Conservation (phyloP, 805 yeast species). For the Metschnikowia baotianmanensis region DNA sequence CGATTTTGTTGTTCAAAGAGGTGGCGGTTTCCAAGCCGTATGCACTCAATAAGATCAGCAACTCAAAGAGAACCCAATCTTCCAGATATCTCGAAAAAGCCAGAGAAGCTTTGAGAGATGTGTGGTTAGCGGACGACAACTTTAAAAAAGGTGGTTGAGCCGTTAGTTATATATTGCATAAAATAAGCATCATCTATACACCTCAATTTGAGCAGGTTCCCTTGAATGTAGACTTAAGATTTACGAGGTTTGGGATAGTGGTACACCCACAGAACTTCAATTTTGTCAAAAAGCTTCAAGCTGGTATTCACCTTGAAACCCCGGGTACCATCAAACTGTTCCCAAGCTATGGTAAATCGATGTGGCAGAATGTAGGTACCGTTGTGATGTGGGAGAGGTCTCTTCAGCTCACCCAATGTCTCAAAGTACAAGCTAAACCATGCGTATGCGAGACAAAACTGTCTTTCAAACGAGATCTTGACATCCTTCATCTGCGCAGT, state of each 20-base stretch:
- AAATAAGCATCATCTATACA: background rate
- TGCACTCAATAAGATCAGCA: constrained; percentile 29
- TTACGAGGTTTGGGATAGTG: constrained; percentile 3
- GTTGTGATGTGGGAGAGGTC: constrained; percentile 11
- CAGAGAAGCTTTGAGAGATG: constrained; percentile 24
- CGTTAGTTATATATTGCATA: background rate
- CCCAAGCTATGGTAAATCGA: constrained; percentile 22
- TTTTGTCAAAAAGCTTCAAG: constrained; percentile 46
- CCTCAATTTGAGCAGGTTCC: background rate
- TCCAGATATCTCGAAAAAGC: constrained; percentile 24
- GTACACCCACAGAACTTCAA: constrained; percentile 40
- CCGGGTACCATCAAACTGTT: constrained; percentile 62
- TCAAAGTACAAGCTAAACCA: constrained; percentile 36
- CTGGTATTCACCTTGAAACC: constrained; percentile 58
- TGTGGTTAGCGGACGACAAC: constrained; percentile 29
- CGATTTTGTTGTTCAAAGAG: constrained; percentile 40
- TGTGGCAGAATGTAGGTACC: constrained; percentile 2
- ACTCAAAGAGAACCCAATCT: constrained; percentile 20
- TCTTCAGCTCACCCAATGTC: constrained; percentile 4
- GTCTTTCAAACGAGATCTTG: constrained; percentile 14
- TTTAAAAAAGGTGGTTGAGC: constrained; percentile 28
- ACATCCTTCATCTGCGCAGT: constrained; percentile 16
- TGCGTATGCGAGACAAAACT: constrained; percentile 20
- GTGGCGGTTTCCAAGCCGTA: constrained; percentile 40
- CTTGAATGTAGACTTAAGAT: background rate